Percentiles rank a stretch among this genome's conserved stretches.
These are phyloP conservation scores for Sporothrix brunneoviolacea DNA, from an alignment of 2,329 filamentous ascomycete species.

Conservation along the genomic window DNA sequence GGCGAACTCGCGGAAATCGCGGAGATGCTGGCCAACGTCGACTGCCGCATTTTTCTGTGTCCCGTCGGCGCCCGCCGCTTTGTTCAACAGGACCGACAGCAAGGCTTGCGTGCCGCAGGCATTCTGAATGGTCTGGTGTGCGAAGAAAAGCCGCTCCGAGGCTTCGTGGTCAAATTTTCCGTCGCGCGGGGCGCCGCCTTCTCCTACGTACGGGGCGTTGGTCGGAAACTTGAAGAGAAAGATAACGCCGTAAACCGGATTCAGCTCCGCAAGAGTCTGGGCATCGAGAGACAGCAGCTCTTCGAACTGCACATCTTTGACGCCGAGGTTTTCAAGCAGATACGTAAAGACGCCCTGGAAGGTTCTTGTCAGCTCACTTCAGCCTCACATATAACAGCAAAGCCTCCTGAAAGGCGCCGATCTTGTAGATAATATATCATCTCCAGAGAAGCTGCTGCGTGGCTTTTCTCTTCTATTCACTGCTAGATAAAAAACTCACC, in stretches of 20 bases:
- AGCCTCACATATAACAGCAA: no score
- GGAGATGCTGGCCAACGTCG: constrained; percentile 63
- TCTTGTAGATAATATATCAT: no score
- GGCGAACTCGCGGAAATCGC: constrained; percentile 82
- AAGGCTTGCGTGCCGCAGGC: constrained; percentile 96
- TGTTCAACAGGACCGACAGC: constrained; percentile 85
- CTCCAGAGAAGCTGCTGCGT: no score
- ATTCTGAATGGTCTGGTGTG: constrained; percentile 95
- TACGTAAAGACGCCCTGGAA: constrained; percentile 91
- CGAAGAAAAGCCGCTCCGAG: constrained; percentile 80
- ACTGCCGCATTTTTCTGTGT: constrained; percentile 38
- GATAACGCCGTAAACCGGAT: constrained; percentile 88
- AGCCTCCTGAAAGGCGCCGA: no score
- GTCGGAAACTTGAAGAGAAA: constrained; percentile 97
- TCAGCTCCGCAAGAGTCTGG: constrained; percentile 61
- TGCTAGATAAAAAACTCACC: constrained; percentile 46
- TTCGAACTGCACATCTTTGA: constrained; percentile 92
- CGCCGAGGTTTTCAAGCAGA: constrained; percentile 83
- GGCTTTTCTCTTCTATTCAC: no score
- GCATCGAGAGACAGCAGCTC: constrained; percentile 87
- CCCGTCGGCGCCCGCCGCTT: constrained; percentile 28
- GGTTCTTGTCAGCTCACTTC: no score
- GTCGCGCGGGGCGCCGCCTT: constrained; percentile 64
- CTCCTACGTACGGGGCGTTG: constrained; percentile 53
- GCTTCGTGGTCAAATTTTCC: constrained; percentile 74